These are phyloP conservation scores for Hirsutella rhossiliensis DNA, from an alignment of 2,329 filamentous ascomycete genomes.

Conservation along the genomic window DNA sequence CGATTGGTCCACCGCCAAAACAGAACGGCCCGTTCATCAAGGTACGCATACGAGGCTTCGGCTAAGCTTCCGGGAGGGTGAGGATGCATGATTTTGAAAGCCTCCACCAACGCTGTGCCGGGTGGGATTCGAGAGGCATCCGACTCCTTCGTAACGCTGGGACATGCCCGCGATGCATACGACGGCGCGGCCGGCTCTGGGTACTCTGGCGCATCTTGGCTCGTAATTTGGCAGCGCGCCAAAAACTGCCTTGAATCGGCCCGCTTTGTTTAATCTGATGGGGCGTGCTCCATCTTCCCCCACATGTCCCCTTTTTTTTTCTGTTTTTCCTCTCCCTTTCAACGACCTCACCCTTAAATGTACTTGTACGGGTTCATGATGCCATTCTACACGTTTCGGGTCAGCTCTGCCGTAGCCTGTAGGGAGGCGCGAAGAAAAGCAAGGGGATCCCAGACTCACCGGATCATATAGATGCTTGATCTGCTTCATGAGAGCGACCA, in stretches of 20 bases:
- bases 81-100: background rate
- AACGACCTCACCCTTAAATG: slow-evolving; percentile 34
- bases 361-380: slow-evolving; percentile 99
- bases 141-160: background rate
- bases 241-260: background rate
- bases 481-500: slow-evolving; percentile 86
- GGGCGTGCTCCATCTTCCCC: background rate
- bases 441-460: slow-evolving; percentile 40
- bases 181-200: background rate
- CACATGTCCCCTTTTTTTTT: background rate
- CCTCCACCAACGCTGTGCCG: background rate
- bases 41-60: background rate
- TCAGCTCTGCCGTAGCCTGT: background rate
- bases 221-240: background rate
- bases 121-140: background rate
- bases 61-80: background rate
- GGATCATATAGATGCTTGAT: slow-evolving; percentile 92
- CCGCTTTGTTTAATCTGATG: background rate
- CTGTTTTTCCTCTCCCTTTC: background rate
- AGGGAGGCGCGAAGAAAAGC: slow-evolving; percentile 3
- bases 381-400: slow-evolving; percentile 59
- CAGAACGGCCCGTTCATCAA: background rate
- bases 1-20: background rate
- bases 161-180: background rate
- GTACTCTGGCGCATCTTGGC: background rate